A percentile compares a stretch with the other conserved stretches of the same genome.
Evolutionary conservation across 371 early-diverging fungal species (phyloP).

Genomic region (Apophysomyces ossiformis): DNA sequence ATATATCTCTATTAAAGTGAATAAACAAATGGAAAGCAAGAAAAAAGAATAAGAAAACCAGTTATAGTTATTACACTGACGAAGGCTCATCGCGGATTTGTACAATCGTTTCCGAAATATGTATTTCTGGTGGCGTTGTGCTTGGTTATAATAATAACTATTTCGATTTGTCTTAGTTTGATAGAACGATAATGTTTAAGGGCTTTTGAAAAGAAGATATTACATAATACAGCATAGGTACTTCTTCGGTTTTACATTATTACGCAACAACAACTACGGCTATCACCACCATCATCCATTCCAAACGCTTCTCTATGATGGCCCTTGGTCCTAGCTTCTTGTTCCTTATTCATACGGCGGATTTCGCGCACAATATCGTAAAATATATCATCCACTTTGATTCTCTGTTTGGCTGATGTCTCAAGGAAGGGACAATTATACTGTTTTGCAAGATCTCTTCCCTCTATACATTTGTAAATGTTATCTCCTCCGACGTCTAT

Average conservation of each 20-base stretch:
- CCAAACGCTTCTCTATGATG: constrained; percentile 19
- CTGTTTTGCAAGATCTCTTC: constrained; percentile 77
- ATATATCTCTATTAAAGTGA: too few species aligned
- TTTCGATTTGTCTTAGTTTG: not conserved
- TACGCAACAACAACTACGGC: constrained; percentile 24
- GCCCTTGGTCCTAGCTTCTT: constrained; percentile 23
- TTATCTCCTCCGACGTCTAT: not conserved
- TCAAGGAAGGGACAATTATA: constrained; percentile 88
- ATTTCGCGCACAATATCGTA: constrained; percentile 89
- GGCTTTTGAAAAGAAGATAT: not conserved
- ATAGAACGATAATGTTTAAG: not conserved
- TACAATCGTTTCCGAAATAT: too few species aligned
- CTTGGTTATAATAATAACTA: too few species aligned
- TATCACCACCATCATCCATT: constrained; percentile 13
- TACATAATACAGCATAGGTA: constrained; percentile 1
- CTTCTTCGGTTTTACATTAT: constrained; percentile 22
- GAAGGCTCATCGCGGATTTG: too few species aligned
- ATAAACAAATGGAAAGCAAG: too few species aligned
- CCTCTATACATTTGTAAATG: constrained; percentile 56
- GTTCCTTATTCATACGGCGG: constrained; percentile 67
- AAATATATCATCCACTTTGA: constrained; percentile 93
- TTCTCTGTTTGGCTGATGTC: constrained; percentile 89
- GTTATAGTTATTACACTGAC: too few species aligned
- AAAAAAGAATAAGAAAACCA: too few species aligned
- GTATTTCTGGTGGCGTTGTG: too few species aligned